These are phyloP conservation scores for Pythium pectinolyticum DNA, from an alignment of 352 stramenopile species.

Conservation along the genomic window DNA sequence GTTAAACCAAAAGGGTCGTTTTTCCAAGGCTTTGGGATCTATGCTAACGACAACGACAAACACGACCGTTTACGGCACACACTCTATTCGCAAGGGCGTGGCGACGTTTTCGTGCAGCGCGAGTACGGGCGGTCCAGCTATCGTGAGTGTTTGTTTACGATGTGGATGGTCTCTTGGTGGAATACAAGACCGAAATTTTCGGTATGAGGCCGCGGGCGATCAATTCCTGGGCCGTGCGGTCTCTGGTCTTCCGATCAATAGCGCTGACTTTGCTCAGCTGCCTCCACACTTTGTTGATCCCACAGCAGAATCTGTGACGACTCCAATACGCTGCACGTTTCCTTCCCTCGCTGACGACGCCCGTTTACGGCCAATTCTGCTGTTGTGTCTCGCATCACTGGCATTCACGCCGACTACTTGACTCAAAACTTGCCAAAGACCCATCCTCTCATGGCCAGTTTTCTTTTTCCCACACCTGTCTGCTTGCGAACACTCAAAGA, in stretches of 20 bases:
- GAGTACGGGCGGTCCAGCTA: conserved; percentile 16
- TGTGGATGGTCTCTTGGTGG: conserved; percentile 11
- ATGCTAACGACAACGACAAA: background rate
- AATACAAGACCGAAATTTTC: conserved; percentile 16
- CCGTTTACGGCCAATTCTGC: background rate
- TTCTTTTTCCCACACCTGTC: too few relatives aligned
- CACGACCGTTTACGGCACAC: conserved; percentile 7
- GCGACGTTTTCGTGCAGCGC: conserved; percentile 21
- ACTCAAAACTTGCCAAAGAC: too few relatives aligned
- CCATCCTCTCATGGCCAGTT: too few relatives aligned
- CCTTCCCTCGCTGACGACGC: background rate
- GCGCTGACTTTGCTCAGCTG: conserved; percentile 3
- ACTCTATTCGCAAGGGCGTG: conserved; percentile 19
- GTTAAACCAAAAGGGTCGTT: background rate
- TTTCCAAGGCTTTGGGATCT: background rate
- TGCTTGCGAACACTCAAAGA: too few relatives aligned
- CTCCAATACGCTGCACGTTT: too few relatives aligned
- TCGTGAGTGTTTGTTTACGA: conserved; percentile 20
- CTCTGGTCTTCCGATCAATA: conserved; percentile 13
- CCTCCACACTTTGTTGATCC: conserved; percentile 11
- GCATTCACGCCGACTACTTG: too few relatives aligned
- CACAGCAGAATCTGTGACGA: too few relatives aligned
- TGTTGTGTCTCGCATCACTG: background rate
- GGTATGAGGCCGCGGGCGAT: conserved; percentile 19
- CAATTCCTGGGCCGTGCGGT: conserved; percentile 22